Percentiles rank a stretch among this genome's conserved stretches.
These are phyloP conservation scores for Phytopythium oedochilum DNA, from an alignment of 352 stramenopile genomes.

Conservation along the genomic window DNA sequence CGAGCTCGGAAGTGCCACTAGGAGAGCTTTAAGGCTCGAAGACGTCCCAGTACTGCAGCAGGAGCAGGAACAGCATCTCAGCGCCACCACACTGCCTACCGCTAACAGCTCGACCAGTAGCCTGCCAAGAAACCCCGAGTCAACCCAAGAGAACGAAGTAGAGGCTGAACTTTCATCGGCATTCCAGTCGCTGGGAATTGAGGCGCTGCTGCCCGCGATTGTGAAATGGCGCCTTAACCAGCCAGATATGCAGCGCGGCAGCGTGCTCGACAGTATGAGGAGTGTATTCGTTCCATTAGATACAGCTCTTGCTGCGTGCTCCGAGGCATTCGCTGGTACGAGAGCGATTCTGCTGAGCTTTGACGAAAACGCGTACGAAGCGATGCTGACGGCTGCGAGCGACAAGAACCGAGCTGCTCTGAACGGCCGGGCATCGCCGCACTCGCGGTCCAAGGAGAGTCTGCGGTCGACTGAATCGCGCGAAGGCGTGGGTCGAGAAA, in stretches of 20 bases:
- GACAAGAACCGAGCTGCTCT: slow-evolving; percentile 3
- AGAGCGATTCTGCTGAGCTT: slow-evolving; percentile 57
- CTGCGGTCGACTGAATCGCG: neutral
- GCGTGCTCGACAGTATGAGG: slow-evolving; percentile 73
- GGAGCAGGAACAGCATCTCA: neutral
- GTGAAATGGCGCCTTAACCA: slow-evolving; percentile 57
- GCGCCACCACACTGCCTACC: neutral
- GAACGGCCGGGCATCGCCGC: neutral
- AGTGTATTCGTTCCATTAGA: slow-evolving; percentile 45
- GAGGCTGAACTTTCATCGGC: neutral
- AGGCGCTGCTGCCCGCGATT: slow-evolving; percentile 47
- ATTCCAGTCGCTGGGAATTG: slow-evolving; percentile 13
- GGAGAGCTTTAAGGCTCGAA: slow-evolving; percentile 29
- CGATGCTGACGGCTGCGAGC: slow-evolving; percentile 17
- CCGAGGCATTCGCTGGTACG: slow-evolving; percentile 24
- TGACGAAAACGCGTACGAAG: slow-evolving; percentile 71
- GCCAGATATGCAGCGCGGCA: slow-evolving; percentile 53
- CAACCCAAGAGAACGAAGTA: slow-evolving; percentile 16
- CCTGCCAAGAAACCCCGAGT: slow-evolving; percentile 11
- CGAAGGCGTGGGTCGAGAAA: neutral
- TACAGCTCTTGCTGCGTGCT: slow-evolving; percentile 32
- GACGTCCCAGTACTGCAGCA: neutral
- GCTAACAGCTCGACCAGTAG: neutral
- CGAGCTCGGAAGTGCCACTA: slow-evolving; percentile 34
- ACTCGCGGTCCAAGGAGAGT: slow-evolving; percentile 1